Base-by-base conservation (phyloP, 1,139 yeast genomes). In the Geotrichum cucujoidarum region DNA sequence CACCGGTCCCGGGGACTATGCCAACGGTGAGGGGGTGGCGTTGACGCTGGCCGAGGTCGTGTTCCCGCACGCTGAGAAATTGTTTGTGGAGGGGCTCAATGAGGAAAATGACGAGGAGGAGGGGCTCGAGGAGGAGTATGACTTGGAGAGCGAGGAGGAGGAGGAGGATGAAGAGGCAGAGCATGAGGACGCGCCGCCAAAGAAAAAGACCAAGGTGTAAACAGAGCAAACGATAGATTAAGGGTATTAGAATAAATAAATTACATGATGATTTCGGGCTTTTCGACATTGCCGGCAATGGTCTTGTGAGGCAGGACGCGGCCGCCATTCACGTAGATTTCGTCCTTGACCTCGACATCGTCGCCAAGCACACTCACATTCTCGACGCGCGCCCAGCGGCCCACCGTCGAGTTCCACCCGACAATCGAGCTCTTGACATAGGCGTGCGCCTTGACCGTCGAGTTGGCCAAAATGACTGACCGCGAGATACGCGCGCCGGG, bases 351-450 rank as follows among this genome's bases (percentile, higher is more conserved):
- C 70, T 90, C 95, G 60, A 94, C 99, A 61, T 94, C 99, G 71
- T 94, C 99, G 74, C 98, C 99, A 65, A 94, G 81, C 53, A 94
- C 98, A 56, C 97, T 87, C 62, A 83, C 87, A 74, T 96, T 95
- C 74, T 92, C 98, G 59, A 95, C 82, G 78, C 99, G 89, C 57
- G 97, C 95, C 99, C 99, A 92, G 72, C 82, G 83, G 69, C 99
- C 99, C 63, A 94, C 90, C 64, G 90, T 86, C 55, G 97, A 90
- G 78, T 89, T 85, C 99, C 99, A 94, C 62, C 99, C 99, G 59
- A 94, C 95, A 71, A 94, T 92, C 64, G 98, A 86, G 64, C 94
- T 85, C 74, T 92, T 90, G 64, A 94, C 95, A 84, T 94, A 87
- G 61, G 98, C 96, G 73, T 94, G 98, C 69, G 90, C 97, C 74